Conservation (phyloP, 148 eudicot genomes). For the Bassia scoparia region DNA sequence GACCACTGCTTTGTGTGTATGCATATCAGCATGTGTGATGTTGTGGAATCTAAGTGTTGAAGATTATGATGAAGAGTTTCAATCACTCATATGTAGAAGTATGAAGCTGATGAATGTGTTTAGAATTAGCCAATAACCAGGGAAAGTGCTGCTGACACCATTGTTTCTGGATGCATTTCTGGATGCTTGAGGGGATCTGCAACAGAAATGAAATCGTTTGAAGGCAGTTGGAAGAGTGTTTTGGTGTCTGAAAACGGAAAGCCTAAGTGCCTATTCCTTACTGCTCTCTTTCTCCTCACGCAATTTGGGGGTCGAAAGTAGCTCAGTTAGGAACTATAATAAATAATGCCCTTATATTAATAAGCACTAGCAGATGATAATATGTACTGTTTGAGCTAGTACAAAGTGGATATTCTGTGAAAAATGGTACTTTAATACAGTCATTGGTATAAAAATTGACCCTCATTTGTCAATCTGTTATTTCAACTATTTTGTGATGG, state of each 20-base stretch:
- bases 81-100: conserved; percentile 4
- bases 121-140: conserved; percentile 17
- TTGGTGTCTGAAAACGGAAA: neutral
- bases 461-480: neutral
- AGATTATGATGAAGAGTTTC: neutral
- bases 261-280: neutral
- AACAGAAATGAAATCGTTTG: conserved; percentile 22
- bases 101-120: conserved; percentile 16
- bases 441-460: no score
- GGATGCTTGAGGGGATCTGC: conserved; percentile 23
- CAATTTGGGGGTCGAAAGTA: neutral
- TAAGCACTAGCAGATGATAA: neutral
- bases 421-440: no score
- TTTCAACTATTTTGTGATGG: neutral
- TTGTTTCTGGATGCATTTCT: conserved; percentile 10
- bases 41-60: neutral
- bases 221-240: conserved; percentile 4
- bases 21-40: neutral
- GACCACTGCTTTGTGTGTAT: neutral
- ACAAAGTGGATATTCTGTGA: no score
- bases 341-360: neutral
- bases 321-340: neutral
- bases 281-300: neutral
- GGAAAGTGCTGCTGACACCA: neutral
- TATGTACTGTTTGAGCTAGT: no score